phyloP scores from a whole-genome alignment of 2,329 filamentous ascomycete genomes.

The Penicillium psychrosexuale region DNA sequence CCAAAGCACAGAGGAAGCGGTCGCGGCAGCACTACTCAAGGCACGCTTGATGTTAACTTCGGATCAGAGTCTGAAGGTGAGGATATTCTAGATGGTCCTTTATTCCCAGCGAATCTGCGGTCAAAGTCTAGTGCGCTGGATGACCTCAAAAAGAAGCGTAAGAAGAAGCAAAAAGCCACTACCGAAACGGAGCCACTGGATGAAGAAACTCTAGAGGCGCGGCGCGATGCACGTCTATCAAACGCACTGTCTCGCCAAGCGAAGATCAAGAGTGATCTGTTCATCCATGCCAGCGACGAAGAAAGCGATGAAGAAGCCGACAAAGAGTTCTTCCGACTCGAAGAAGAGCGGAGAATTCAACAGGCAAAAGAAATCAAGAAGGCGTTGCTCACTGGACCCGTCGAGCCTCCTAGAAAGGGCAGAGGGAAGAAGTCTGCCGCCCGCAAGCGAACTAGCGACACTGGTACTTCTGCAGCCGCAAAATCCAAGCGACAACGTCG shows the following conservation, averaged over 20 bases:
- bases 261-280: constrained; percentile 80
- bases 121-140: constrained; percentile 54
- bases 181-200: constrained; percentile 57
- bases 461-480: constrained; percentile 20
- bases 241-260: constrained; percentile 72
- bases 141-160: constrained; percentile 59
- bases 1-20: constrained; percentile 57
- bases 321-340: constrained; percentile 71
- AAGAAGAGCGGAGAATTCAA: constrained; percentile 64
- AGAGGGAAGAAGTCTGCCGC: constrained; percentile 28
- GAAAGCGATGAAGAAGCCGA: constrained; percentile 77
- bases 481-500: constrained; percentile 33
- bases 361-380: constrained; percentile 51
- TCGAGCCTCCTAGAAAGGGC: constrained; percentile 28
- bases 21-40: constrained; percentile 29
- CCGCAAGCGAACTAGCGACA: constrained; percentile 32
- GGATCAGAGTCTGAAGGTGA: constrained; percentile 68
- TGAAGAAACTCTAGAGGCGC: constrained; percentile 58
- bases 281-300: constrained; percentile 80
- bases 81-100: constrained; percentile 54
- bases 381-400: constrained; percentile 44
- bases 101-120: constrained; percentile 61
- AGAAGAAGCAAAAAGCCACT: constrained; percentile 50
- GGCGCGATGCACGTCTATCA: constrained; percentile 59
- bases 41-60: constrained; percentile 55